Evolutionary conservation across 768 basidiomycete genomes (phyloP).

Genomic region (Mycena leptocephala): DNA sequence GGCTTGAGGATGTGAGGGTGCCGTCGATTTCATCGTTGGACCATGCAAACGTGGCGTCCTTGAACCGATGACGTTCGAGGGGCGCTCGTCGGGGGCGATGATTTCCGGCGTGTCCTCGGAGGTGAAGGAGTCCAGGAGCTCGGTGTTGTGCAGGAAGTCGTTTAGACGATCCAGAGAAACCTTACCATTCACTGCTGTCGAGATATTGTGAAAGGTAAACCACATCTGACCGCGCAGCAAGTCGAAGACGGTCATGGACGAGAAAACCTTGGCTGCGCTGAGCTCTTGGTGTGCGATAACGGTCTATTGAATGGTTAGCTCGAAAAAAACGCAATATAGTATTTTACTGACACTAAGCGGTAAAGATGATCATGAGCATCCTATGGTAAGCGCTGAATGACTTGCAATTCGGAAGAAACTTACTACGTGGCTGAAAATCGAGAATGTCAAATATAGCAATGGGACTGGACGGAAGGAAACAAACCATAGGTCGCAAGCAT

Average conservation of each 20-base stretch:
- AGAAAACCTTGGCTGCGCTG: constrained; percentile 62
- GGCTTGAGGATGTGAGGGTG: constrained; percentile 54
- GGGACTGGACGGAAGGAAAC: background rate
- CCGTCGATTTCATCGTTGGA: constrained; percentile 47
- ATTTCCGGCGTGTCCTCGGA: constrained; percentile 36
- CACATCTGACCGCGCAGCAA: constrained; percentile 69
- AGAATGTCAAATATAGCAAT: background rate
- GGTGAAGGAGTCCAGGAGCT: constrained; percentile 62
- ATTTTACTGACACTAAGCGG: constrained; percentile 23
- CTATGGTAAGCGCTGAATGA: background rate
- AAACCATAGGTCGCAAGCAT: constrained; percentile 76
- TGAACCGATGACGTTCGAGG: constrained; percentile 60
- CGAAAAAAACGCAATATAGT: background rate
- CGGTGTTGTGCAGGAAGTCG: constrained; percentile 63
- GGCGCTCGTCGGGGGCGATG: background rate
- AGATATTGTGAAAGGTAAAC: constrained; percentile 51
- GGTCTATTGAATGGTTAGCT: constrained; percentile 43
- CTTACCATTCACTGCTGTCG: constrained; percentile 58
- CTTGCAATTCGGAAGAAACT: background rate
- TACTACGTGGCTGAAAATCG: constrained; percentile 28
- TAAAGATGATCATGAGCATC: background rate
- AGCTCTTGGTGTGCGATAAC: constrained; percentile 58
- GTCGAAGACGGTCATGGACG: constrained; percentile 74
- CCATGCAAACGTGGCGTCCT: constrained; percentile 73
- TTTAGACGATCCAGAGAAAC: constrained; percentile 76